Evolutionary conservation across 2,329 filamentous ascomycete genomes (phyloP).

Genomic region (Westerdykella ornata): DNA sequence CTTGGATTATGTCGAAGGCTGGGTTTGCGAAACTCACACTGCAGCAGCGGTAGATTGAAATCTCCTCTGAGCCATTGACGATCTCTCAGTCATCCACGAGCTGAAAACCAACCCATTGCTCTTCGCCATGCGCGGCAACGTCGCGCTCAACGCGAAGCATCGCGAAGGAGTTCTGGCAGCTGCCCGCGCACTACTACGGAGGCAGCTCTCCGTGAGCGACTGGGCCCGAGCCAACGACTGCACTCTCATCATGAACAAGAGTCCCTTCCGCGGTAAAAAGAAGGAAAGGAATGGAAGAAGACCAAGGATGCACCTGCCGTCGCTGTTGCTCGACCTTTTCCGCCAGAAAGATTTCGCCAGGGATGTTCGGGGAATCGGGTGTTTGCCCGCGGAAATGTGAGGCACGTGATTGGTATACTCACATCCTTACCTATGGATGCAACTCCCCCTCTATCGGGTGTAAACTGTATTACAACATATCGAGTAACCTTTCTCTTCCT

Average conservation of each 20-base stretch:
- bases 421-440: neutral
- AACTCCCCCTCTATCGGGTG: neutral
- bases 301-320: conserved; percentile 19
- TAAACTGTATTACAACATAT: too few species aligned
- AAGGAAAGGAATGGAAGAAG: conserved; percentile 14
- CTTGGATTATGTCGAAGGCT: too few species aligned
- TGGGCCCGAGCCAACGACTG: conserved; percentile 31
- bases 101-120: conserved; percentile 25
- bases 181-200: conserved; percentile 25
- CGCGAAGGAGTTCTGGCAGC: conserved; percentile 20
- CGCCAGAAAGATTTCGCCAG: conserved; percentile 23
- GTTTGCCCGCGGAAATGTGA: conserved; percentile 19
- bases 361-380: conserved; percentile 17
- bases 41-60: conserved; percentile 35
- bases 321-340: neutral
- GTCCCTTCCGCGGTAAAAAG: conserved; percentile 4
- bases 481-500: too few species aligned
- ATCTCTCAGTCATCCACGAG: conserved; percentile 23
- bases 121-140: conserved; percentile 23
- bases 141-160: conserved; percentile 30
- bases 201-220: conserved; percentile 25
- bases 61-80: conserved; percentile 23
- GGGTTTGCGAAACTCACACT: conserved; percentile 25
- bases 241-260: conserved; percentile 27
- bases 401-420: neutral